Percentiles rank a stretch among this genome's conserved stretches.
Evolutionary conservation across 1,284 basidiomycete species (phyloP).

Genomic region (Tylopilus sp.): DNA sequence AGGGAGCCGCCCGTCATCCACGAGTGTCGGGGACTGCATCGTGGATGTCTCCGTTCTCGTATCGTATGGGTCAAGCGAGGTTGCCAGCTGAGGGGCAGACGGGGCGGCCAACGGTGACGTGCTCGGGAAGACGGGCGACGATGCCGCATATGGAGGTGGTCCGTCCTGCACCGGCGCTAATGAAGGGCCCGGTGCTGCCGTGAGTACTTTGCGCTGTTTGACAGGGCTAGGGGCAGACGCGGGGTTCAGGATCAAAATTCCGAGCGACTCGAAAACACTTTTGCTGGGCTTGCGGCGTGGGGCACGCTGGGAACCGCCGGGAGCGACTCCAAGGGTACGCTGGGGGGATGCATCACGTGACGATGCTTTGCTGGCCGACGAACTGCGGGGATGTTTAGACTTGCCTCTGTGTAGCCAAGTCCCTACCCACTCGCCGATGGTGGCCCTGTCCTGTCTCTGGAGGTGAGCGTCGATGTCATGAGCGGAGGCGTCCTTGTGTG

Average conservation of each 20-base stretch:
- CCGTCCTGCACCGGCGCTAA: conserved; percentile 12
- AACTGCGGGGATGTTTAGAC: conserved; percentile 25
- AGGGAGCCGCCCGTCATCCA: conserved; percentile 30
- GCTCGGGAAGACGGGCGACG: conserved; percentile 41
- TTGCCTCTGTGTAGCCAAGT: conserved; percentile 53
- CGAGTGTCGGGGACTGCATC: conserved; percentile 27
- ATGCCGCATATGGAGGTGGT: conserved; percentile 28
- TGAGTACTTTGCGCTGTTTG: conserved; percentile 33
- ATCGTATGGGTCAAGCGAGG: conserved; percentile 24
- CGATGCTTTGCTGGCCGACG: conserved; percentile 15
- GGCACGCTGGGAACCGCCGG: conserved; percentile 14
- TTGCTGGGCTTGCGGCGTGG: conserved; percentile 45
- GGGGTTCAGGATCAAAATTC: conserved; percentile 63
- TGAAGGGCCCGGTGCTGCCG: neutral
- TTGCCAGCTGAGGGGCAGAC: conserved; percentile 45
- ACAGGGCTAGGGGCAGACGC: conserved; percentile 16
- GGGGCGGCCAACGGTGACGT: conserved; percentile 35
- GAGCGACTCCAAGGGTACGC: conserved; percentile 1
- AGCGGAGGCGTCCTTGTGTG: conserved; percentile 2
- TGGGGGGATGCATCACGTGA: conserved; percentile 27
- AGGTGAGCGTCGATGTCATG: conserved; percentile 11
- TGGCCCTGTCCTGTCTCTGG: conserved; percentile 33
- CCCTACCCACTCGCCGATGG: conserved; percentile 67
- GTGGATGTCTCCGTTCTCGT: conserved; percentile 30
- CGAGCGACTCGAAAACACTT: conserved; percentile 68